Conservation (phyloP, 805 yeast species). For the Lipomyces sp. region DNA sequence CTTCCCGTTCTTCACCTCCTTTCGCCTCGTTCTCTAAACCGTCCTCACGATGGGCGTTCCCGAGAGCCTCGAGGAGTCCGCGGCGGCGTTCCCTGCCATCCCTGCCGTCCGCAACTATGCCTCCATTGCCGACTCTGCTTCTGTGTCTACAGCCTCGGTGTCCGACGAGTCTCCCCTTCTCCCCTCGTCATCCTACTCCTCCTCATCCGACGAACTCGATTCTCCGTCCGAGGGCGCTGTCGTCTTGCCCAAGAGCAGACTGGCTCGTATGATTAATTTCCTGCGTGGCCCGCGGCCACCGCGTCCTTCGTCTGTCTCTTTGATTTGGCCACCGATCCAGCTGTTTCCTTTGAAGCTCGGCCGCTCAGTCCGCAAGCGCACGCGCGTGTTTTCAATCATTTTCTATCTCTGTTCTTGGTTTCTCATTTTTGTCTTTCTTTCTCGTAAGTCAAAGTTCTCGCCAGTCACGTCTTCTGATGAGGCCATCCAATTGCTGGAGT, state of each 20-base stretch:
- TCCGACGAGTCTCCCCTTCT: conserved; percentile 27
- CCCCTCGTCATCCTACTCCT: conserved; percentile 12
- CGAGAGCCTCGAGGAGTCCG: conserved; percentile 7
- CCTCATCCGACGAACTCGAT: conserved; percentile 5
- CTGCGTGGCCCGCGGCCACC: conserved; percentile 29
- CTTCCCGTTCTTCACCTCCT: background rate
- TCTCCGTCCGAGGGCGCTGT: conserved; percentile 13
- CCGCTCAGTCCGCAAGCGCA: conserved; percentile 22
- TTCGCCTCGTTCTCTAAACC: background rate
- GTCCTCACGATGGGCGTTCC: conserved; percentile 18
- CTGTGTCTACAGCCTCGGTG: conserved; percentile 8
- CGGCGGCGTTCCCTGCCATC: conserved; percentile 6
- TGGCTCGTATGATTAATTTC: conserved; percentile 24
- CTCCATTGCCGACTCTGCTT: conserved; percentile 16
- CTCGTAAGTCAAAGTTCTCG: conserved; percentile 28
- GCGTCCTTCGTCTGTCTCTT: conserved; percentile 25
- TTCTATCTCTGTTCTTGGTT: conserved; percentile 27
- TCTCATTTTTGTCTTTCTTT: conserved; percentile 26
- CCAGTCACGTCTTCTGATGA: conserved; percentile 22
- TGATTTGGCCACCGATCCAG: conserved; percentile 26
- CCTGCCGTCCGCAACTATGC: conserved; percentile 24
- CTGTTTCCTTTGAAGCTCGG: conserved; percentile 26
- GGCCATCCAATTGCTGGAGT: conserved; percentile 23
- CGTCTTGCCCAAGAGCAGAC: conserved; percentile 22
- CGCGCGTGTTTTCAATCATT: conserved; percentile 14